A percentile compares a stretch with the other conserved stretches of the same genome.
These are phyloP conservation scores for Desmodesmus armatus DNA, from an alignment of 139 green algal species.

Conservation along the genomic window DNA sequence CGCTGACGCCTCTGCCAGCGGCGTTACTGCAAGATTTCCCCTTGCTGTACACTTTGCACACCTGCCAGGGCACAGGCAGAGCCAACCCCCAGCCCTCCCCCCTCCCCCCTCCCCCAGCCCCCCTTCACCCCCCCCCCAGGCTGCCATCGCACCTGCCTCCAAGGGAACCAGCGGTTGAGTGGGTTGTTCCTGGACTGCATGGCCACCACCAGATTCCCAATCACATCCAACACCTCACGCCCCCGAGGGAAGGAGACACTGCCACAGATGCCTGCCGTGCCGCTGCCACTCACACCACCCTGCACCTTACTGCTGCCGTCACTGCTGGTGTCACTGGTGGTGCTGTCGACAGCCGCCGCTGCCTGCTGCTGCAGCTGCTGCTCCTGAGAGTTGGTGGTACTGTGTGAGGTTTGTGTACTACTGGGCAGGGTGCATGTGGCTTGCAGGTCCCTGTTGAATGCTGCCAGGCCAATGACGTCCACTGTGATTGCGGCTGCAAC, in stretches of 20 bases:
- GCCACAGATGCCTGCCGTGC: not conserved
- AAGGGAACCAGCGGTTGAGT: constrained; percentile 53
- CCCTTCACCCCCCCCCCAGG: too few species aligned
- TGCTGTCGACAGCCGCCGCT: not conserved
- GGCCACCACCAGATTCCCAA: constrained; percentile 32
- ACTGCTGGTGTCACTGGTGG: not conserved
- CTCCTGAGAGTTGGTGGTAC: not conserved
- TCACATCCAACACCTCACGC: constrained; percentile 33
- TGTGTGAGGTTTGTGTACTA: not conserved
- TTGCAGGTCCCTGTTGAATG: constrained; percentile 44
- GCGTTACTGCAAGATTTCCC: too few species aligned
- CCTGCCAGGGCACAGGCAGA: too few species aligned
- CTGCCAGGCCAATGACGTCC: constrained; percentile 44
- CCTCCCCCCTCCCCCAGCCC: too few species aligned
- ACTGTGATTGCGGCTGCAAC: constrained; percentile 32
- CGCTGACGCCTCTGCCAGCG: too few species aligned
- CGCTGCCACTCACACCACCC: not conserved
- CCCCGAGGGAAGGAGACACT: not conserved
- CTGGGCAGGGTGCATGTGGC: not conserved
- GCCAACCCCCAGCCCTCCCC: too few species aligned
- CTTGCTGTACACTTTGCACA: too few species aligned
- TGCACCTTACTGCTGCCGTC: not conserved
- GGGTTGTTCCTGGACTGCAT: constrained; percentile 49
- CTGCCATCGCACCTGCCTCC: constrained; percentile 51
- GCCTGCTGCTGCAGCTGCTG: not conserved